Evolutionary conservation across 352 stramenopile genomes (phyloP).

Genomic region (Sclerospora graminicola): DNA sequence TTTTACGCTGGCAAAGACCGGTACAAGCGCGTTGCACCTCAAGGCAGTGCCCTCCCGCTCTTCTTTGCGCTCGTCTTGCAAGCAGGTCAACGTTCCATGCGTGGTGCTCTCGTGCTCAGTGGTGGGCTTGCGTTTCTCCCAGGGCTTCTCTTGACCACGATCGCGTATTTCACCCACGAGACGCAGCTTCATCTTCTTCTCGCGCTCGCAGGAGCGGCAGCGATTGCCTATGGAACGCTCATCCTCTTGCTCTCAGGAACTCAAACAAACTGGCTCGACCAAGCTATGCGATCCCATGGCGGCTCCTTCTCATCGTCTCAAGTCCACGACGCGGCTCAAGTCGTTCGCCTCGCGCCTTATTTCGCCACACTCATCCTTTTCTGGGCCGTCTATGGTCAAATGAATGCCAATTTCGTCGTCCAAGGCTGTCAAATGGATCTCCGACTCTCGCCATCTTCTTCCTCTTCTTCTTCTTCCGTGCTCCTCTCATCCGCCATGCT

Average conservation of each 20-base stretch:
- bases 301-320: slow-evolving; percentile 45
- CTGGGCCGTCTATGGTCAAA: slow-evolving; percentile 78
- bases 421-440: slow-evolving; percentile 89
- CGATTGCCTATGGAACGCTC: slow-evolving; percentile 57
- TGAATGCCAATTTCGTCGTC: slow-evolving; percentile 77
- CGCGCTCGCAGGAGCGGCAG: slow-evolving; percentile 37
- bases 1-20: slow-evolving; percentile 63
- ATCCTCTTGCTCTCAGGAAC: slow-evolving; percentile 56
- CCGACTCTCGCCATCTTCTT: too few relatives aligned
- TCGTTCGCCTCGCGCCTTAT: slow-evolving; percentile 71
- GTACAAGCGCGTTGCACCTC: slow-evolving; percentile 61
- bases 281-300: slow-evolving; percentile 36
- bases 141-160: slow-evolving; percentile 65
- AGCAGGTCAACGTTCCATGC: slow-evolving; percentile 38
- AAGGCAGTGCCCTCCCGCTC: slow-evolving; percentile 62
- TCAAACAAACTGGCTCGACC: slow-evolving; percentile 48
- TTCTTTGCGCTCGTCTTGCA: slow-evolving; percentile 64
- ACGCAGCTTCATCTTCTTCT: slow-evolving; percentile 42
- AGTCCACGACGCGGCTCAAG: slow-evolving; percentile 65
- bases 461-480: too few relatives aligned
- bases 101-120: slow-evolving; percentile 67
- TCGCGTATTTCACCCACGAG: slow-evolving; percentile 72
- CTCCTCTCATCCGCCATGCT: slow-evolving; percentile 84
- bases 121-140: slow-evolving; percentile 57
- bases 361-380: slow-evolving; percentile 81